Conservation (phyloP, 2,329 filamentous ascomycete species). For the Arthrobotrys entomopaga region DNA sequence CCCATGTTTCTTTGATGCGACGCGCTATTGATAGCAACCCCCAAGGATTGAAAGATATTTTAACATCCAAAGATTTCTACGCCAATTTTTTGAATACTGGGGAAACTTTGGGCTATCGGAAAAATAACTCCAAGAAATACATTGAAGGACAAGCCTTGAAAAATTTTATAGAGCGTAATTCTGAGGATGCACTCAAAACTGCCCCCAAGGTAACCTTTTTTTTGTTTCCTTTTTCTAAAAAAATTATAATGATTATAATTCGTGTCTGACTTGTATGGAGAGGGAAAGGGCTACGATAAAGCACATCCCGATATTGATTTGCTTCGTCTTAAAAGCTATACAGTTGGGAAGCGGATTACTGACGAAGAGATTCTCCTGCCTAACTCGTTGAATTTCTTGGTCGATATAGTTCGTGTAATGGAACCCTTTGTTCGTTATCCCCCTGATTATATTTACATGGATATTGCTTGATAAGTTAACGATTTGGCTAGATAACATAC, state of each 20-base stretch:
- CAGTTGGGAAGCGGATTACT: conserved; percentile 73
- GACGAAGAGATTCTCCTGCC: conserved; percentile 73
- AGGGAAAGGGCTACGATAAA: conserved; percentile 74
- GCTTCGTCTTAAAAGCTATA: conserved; percentile 82
- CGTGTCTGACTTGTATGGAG: background rate
- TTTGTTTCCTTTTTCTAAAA: background rate
- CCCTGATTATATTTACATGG: conserved; percentile 42
- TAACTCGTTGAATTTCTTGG: conserved; percentile 73
- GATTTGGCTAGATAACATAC: conserved; percentile 70
- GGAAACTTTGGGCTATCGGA: background rate
- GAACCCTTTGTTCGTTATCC: conserved; percentile 78
- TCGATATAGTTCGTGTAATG: conserved; percentile 73
- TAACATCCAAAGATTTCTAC: conserved; percentile 72
- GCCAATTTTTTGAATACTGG: conserved; percentile 69
- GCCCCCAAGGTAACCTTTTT: conserved; percentile 77
- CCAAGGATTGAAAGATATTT: conserved; percentile 73
- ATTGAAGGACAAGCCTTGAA: conserved; percentile 72
- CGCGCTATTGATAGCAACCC: conserved; percentile 79
- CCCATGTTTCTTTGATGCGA: conserved; percentile 74
- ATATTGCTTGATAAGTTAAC: background rate
- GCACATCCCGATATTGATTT: conserved; percentile 83
- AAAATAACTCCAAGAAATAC: conserved; percentile 64
- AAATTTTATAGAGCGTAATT: conserved; percentile 77
- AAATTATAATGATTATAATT: background rate
- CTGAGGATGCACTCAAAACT: conserved; percentile 80